Conservation (phyloP, 2,329 filamentous ascomycete species). For the Xylariaceae sp. region DNA sequence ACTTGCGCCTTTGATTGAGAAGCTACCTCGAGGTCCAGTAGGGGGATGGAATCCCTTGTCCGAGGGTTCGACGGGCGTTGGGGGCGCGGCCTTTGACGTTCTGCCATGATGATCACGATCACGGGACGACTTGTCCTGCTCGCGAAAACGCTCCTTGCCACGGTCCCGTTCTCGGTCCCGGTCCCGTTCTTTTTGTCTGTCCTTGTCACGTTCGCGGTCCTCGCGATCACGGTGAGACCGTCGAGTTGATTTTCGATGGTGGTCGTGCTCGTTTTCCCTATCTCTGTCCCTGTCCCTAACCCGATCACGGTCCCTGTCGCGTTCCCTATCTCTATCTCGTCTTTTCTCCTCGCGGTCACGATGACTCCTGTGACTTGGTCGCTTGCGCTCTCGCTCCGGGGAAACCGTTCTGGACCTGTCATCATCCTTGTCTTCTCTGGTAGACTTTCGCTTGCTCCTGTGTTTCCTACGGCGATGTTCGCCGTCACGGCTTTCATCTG, state of each 20-base stretch:
- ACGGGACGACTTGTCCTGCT: constrained; percentile 37
- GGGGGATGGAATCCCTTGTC: constrained; percentile 40
- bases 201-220: constrained; percentile 37
- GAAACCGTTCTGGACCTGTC: constrained; percentile 60
- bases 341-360: constrained; percentile 34
- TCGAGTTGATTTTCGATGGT: constrained; percentile 19
- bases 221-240: constrained; percentile 26
- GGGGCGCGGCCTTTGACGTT: constrained; percentile 24
- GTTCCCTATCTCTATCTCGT: constrained; percentile 13
- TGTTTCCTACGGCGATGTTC: constrained; percentile 50
- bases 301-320: constrained; percentile 14
- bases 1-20: constrained; percentile 32
- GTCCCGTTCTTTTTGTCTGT: constrained; percentile 38
- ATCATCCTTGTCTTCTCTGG: constrained; percentile 38
- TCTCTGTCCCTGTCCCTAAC: constrained; percentile 31
- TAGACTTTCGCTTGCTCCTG: constrained; percentile 37
- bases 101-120: constrained; percentile 28
- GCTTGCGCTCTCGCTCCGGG: constrained; percentile 43
- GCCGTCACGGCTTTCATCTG: constrained; percentile 43
- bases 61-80: constrained; percentile 26
- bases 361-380: constrained; percentile 41
- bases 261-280: constrained; percentile 28
- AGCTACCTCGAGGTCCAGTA: constrained; percentile 31
- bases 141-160: constrained; percentile 31
- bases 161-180: constrained; percentile 28